These are phyloP conservation scores for Lomentospora prolificans DNA, from an alignment of 2,329 filamentous ascomycete species.

Conservation along the genomic window DNA sequence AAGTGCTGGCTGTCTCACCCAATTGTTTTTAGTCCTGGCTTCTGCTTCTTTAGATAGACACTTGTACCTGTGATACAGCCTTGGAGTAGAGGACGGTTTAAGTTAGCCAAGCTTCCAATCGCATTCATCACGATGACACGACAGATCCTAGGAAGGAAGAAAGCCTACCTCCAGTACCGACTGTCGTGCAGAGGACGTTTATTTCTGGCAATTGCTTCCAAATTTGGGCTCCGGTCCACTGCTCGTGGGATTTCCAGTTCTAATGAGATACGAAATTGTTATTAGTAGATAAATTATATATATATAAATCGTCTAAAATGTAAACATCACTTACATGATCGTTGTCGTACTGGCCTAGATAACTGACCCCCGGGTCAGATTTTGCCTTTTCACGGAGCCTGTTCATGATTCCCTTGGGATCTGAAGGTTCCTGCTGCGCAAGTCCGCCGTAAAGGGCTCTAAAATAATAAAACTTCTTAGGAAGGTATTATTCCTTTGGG, in stretches of 20 bases:
- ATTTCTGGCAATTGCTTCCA: conserved; percentile 45
- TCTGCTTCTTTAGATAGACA: conserved; percentile 11
- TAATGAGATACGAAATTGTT: conserved; percentile 17
- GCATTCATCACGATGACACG: no score
- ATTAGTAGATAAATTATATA: background rate
- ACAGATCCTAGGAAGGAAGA: no score
- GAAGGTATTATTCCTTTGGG: background rate
- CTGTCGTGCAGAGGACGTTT: conserved; percentile 43
- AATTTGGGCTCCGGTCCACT: conserved; percentile 52
- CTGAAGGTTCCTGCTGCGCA: conserved; percentile 22
- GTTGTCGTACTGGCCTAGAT: conserved; percentile 25
- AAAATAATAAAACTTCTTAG: background rate
- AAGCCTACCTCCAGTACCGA: conserved; percentile 43
- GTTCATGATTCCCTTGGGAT: conserved; percentile 22
- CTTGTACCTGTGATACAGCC: conserved; percentile 2
- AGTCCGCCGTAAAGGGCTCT: conserved; percentile 23
- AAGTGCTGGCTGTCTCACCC: background rate
- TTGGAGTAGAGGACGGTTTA: background rate
- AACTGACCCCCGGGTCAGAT: conserved; percentile 17
- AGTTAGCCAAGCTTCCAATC: no score
- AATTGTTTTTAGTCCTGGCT: conserved; percentile 19
- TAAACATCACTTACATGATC: conserved; percentile 21
- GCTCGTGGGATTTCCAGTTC: conserved; percentile 45
- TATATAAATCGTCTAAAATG: no score
- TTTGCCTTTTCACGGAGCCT: conserved; percentile 19